These are phyloP conservation scores for Sporothrix mexicana DNA, from an alignment of 2,329 filamentous ascomycete genomes.

Conservation along the genomic window DNA sequence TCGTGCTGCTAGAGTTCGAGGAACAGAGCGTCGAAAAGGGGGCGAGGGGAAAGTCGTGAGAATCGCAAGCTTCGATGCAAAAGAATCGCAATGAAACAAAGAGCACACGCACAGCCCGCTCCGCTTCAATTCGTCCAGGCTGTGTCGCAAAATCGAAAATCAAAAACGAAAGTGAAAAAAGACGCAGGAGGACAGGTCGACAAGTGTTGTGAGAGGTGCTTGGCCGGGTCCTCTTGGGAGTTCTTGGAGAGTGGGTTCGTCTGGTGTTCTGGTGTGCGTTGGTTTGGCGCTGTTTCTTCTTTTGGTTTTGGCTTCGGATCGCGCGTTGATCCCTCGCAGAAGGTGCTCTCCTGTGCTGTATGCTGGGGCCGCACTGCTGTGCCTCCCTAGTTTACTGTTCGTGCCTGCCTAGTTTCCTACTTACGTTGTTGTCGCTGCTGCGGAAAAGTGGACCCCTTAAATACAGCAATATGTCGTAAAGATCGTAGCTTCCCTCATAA, in stretches of 20 bases:
- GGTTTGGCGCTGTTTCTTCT: slow-evolving; percentile 20
- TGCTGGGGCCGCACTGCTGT: slow-evolving; percentile 6
- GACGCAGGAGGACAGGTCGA: slow-evolving; percentile 13
- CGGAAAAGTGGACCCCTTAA: slow-evolving; percentile 23
- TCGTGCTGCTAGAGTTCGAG: not conserved
- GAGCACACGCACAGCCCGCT: not conserved
- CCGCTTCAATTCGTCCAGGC: slow-evolving; percentile 7
- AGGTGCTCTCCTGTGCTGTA: not conserved
- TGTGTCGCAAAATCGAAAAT: slow-evolving; percentile 3
- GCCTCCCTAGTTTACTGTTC: not conserved
- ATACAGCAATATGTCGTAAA: no score
- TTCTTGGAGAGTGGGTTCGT: slow-evolving; percentile 24
- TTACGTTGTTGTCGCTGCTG: slow-evolving; percentile 21
- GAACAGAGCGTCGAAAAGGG: slow-evolving; percentile 3
- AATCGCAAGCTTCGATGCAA: not conserved
- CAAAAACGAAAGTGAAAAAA: not conserved
- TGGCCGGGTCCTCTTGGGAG: not conserved
- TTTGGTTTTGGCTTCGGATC: slow-evolving; percentile 24
- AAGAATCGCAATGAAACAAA: slow-evolving; percentile 8
- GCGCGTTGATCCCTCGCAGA: slow-evolving; percentile 15
- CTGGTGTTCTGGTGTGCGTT: not conserved
- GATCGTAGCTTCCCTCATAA: slow-evolving; percentile 34
- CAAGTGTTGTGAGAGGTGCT: slow-evolving; percentile 1
- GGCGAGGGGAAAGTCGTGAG: not conserved
- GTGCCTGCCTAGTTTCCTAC: slow-evolving; percentile 21